Evolutionary conservation across 2,329 filamentous ascomycete species (phyloP).

Genomic region (Calonectria hawksworthii): DNA sequence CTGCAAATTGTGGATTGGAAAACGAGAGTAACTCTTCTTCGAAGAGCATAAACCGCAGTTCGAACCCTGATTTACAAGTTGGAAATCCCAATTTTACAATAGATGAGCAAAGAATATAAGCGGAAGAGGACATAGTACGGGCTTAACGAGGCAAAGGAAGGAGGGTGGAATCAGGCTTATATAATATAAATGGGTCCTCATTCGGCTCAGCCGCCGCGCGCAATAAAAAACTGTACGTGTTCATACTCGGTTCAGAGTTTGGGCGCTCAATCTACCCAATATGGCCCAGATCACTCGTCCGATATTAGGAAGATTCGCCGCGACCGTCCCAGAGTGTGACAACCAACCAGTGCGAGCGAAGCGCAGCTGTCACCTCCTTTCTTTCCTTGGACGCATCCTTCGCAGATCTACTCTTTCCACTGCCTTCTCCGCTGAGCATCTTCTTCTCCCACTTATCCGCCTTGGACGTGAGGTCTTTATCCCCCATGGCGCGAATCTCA

Average conservation of each 20-base stretch:
- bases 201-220: not conserved
- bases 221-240: not conserved
- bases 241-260: not conserved
- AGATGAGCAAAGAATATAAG: not conserved
- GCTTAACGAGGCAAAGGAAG: not conserved
- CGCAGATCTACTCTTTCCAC: not conserved
- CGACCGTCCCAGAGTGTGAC: not conserved
- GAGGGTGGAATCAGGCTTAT: not conserved
- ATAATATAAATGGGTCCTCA: not conserved
- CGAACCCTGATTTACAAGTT: not conserved
- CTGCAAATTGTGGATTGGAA: no score
- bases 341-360: slow-evolving; percentile 2
- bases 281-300: not conserved
- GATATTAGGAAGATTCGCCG: not conserved
- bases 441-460: not conserved
- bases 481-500: not conserved
- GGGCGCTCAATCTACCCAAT: not conserved
- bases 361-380: not conserved
- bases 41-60: not conserved
- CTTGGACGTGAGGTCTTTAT: not conserved
- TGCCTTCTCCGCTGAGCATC: not conserved
- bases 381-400: not conserved
- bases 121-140: not conserved
- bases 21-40: no score
- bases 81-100: not conserved